Evolutionary conservation across 2,329 filamentous ascomycete genomes (phyloP).

Genomic region (Rhynchosporium secalis): DNA sequence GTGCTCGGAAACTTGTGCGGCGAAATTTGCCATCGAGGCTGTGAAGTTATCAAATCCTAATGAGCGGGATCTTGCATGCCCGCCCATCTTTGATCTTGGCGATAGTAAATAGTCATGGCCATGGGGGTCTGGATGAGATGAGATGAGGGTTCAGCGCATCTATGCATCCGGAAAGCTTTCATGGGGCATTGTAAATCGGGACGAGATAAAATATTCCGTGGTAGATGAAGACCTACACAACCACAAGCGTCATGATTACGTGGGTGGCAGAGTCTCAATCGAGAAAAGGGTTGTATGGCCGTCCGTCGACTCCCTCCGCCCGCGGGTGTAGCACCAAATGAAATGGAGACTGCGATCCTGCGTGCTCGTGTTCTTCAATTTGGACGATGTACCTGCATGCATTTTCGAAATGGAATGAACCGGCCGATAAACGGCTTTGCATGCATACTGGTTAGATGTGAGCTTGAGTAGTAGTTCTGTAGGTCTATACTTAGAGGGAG

Average conservation of each 20-base stretch:
- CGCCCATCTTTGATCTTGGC: neutral
- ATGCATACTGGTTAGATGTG: too few relatives aligned
- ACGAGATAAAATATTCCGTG: too few relatives aligned
- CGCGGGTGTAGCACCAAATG: too few relatives aligned
- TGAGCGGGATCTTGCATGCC: constrained; percentile 2
- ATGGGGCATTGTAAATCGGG: constrained; percentile 9
- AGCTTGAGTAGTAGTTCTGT: too few relatives aligned
- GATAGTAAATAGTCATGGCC: constrained; percentile 1
- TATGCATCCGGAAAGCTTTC: neutral
- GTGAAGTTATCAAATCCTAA: constrained; percentile 8
- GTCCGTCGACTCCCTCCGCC: neutral
- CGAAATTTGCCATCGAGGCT: constrained; percentile 3
- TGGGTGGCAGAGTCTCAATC: neutral
- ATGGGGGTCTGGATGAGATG: neutral
- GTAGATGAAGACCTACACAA: too few relatives aligned
- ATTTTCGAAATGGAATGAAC: neutral
- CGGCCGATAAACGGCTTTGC: neutral
- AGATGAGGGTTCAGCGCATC: neutral
- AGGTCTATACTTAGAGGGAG: too few relatives aligned
- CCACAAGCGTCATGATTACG: neutral
- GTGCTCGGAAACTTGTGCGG: neutral
- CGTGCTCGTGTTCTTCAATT: neutral
- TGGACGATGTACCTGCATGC: neutral
- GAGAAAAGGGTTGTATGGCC: neutral
- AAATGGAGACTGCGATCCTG: neutral